phyloP scores from a whole-genome alignment of 257 asterid genomes.

The Solanum virginianum region DNA sequence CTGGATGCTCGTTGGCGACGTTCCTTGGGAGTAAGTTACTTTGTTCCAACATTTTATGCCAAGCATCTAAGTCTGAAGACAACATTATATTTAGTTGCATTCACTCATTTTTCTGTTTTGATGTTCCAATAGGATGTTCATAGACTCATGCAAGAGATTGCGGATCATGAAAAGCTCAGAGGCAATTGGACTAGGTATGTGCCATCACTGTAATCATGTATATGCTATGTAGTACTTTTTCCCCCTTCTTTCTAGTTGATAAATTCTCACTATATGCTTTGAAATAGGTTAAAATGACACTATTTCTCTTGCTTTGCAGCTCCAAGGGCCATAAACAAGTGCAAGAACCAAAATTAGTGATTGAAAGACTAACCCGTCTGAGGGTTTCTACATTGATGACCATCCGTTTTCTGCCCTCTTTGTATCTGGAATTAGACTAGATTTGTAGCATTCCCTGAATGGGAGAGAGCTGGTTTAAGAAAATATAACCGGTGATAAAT shows the following conservation, averaged over 20 bases:
- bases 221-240: not conserved
- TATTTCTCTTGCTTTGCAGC: conserved; percentile 29
- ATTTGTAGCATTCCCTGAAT: not conserved
- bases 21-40: conserved; percentile 74
- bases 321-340: conserved; percentile 62
- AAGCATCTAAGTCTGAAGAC: not conserved
- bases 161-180: conserved; percentile 90
- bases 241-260: not conserved
- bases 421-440: conserved; percentile 2
- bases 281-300: not conserved
- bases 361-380: not conserved
- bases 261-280: too few species aligned
- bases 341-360: conserved; percentile 22
- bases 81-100: not conserved
- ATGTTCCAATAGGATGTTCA: conserved; percentile 58
- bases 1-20: conserved; percentile 92
- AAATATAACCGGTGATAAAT: not conserved
- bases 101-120: not conserved
- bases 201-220: not conserved
- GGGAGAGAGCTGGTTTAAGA: not conserved
- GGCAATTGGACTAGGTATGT: conserved; percentile 74
- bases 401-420: not conserved
- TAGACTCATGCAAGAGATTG: conserved; percentile 65
- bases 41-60: not conserved
- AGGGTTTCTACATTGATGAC: not conserved